Percentiles rank a stretch among this genome's conserved stretches.
Conservation (phyloP, 2,329 filamentous ascomycete species). For the Ophiostoma sp. region DNA sequence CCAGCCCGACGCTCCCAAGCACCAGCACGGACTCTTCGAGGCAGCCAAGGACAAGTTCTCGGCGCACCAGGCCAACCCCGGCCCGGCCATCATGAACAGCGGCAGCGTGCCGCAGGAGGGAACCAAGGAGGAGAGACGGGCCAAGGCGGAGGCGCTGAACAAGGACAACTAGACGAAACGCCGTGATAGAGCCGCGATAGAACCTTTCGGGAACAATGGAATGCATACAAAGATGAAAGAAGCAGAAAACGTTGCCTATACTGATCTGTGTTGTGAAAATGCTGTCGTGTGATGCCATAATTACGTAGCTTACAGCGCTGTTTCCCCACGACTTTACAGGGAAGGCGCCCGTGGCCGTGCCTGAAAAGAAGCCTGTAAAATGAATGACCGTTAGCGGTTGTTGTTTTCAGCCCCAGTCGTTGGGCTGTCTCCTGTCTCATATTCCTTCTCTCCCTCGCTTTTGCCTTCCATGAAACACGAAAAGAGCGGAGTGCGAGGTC, state of each 20-base stretch:
- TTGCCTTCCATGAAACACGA: slow-evolving; percentile 19
- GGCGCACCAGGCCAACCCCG: slow-evolving; percentile 56
- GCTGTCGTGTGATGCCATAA: neutral
- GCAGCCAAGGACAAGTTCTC: slow-evolving; percentile 49
- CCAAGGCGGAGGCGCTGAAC: slow-evolving; percentile 66
- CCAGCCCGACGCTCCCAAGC: slow-evolving; percentile 31
- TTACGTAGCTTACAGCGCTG: neutral
- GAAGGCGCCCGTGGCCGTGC: neutral
- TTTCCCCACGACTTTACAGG: neutral
- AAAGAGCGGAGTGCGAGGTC: neutral
- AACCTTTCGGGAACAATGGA: neutral
- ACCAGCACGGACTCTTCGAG: slow-evolving; percentile 42
- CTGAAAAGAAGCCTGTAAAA: neutral
- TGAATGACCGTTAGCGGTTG: neutral
- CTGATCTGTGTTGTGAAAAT: neutral
- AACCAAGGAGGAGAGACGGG: slow-evolving; percentile 67
- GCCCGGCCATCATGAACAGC: slow-evolving; percentile 56
- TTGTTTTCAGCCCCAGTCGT: neutral
- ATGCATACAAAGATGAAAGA: neutral
- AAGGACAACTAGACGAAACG: slow-evolving; percentile 40
- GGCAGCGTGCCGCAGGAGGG: slow-evolving; percentile 58
- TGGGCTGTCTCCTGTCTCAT: neutral
- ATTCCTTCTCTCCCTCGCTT: neutral
- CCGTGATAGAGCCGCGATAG: neutral
- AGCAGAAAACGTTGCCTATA: neutral